A percentile compares a stretch with the other conserved stretches of the same genome.
Evolutionary conservation across 805 yeast species (phyloP).

Genomic region (Yamadazyma sp.): DNA sequence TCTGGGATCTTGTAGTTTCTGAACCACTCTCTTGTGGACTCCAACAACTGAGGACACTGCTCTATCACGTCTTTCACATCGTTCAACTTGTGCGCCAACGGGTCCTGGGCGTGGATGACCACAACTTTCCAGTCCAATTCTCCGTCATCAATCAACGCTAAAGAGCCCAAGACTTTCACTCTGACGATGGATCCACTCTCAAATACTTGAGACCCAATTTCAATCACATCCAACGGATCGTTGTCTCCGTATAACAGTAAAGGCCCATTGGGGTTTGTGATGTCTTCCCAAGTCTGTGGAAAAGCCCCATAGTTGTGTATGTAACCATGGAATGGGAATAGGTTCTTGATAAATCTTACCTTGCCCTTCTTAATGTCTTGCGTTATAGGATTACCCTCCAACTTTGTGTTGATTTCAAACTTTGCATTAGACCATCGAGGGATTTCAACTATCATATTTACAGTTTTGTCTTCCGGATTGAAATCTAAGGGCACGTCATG

Average conservation of each 20-base stretch:
- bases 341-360: constrained; percentile 71
- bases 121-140: constrained; percentile 92
- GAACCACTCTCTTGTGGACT: constrained; percentile 97
- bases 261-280: constrained; percentile 52
- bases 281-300: constrained; percentile 98
- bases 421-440: constrained; percentile 80
- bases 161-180: constrained; percentile 89
- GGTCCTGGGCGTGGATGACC: constrained; percentile 80
- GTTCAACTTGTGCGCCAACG: constrained; percentile 80
- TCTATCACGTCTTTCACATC: constrained; percentile 90
- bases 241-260: constrained; percentile 44
- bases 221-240: constrained; percentile 68
- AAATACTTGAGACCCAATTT: constrained; percentile 72
- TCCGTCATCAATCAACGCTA: constrained; percentile 93
- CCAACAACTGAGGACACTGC: constrained; percentile 87
- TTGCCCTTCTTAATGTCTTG: constrained; percentile 79
- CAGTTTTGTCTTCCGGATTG: constrained; percentile 37
- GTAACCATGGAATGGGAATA: constrained; percentile 82
- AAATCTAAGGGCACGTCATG: constrained; percentile 69
- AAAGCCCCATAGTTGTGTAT: constrained; percentile 87
- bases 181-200: constrained; percentile 74
- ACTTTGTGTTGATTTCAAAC: constrained; percentile 65
- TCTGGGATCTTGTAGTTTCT: constrained; percentile 97
- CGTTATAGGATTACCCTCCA: constrained; percentile 68
- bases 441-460: constrained; percentile 47